A percentile compares a stretch with the other conserved stretches of the same genome.
Evolutionary conservation across 805 yeast species (phyloP).

Genomic region (Pichia nanzhaoensis): DNA sequence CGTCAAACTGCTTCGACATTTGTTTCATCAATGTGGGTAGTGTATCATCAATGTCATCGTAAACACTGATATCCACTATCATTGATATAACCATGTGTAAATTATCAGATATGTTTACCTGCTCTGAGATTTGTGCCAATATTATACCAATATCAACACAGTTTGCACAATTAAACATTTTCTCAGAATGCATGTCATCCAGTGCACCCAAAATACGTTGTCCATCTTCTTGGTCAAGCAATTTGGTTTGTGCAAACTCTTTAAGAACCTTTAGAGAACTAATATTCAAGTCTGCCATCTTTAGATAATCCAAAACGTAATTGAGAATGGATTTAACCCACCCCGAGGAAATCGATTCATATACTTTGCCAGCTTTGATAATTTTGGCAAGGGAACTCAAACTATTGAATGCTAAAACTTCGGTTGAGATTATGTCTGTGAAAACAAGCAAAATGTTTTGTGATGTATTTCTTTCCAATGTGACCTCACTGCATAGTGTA

Average conservation of each 20-base stretch:
- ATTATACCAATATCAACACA: conserved; percentile 10
- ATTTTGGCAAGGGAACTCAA: conserved; percentile 20
- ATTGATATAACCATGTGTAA: conserved; percentile 12
- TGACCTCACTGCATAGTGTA: conserved; percentile 15
- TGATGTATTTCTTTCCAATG: conserved; percentile 3
- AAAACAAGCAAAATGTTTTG: conserved; percentile 17
- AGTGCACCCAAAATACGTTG: conserved; percentile 7
- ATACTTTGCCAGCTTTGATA: conserved; percentile 10
- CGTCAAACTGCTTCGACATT: conserved; percentile 11
- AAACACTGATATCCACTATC: conserved; percentile 15
- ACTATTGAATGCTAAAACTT: conserved; percentile 23
- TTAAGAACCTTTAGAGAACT: conserved; percentile 17
- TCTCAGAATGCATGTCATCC: conserved; percentile 8
- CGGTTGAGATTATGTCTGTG: conserved; percentile 22
- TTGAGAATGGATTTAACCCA: conserved; percentile 21
- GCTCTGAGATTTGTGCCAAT: conserved; percentile 11
- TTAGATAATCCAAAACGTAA: conserved; percentile 17
- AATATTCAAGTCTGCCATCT: conserved; percentile 17
- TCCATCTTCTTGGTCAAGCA: conserved; percentile 13
- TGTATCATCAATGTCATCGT: conserved; percentile 17
- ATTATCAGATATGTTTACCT: conserved; percentile 1
- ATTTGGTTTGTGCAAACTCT: conserved; percentile 5
- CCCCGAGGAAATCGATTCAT: background rate
- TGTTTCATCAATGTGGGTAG: conserved; percentile 17
- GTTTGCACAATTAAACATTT: conserved; percentile 13